Base-by-base conservation (phyloP, 148 eudicot genomes). In the Fagopyrum esculentum region DNA sequence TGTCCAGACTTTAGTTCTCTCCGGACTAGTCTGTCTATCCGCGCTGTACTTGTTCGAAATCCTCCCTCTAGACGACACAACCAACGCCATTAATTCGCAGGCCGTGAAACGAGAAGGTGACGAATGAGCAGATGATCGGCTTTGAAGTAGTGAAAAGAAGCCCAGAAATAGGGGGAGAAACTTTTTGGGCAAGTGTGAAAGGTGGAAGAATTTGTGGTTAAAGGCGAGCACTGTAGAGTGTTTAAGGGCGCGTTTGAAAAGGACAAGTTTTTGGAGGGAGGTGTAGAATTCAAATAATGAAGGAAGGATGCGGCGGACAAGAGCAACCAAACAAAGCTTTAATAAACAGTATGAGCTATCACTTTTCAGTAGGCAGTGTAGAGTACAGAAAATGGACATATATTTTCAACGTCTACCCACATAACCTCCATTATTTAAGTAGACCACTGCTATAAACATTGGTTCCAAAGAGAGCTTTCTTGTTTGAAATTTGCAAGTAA, bases 281-380 rank as follows among this genome's bases (percentile, higher is more conserved):
- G 19, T 1, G 19, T 5, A 19, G 49, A 45, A 43, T 43, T 45
- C 26, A 46, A n/a, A 46, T 13, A 69, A 40, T 22, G 7, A 3
- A 17, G 49, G 49, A 17, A 45, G 19, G 72, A 47, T 71, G 49
- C 73, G 73, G 30, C 66, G 12, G 73, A 71, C 73, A 71, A 45
- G 0, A 71, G 54, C 40, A 44, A 71, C 52, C 73, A 71, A 71
- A 71, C 73, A 71, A 71, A 60, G 29, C 43, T 22, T 55, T n/a
- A 55, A 13, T 10, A 49, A 35, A 2, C 2, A 1, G 40, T 49
- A 49, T 49, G 52, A 7, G 52, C 10, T 49, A 6, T 49, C 52
- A 49, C 52, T 49, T 49, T 49, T 10, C 52, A 49, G 52, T 49
- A 10, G 12, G 52, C 40, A 35, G 2, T 0, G 40, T 35, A 35